Conservation (phyloP, 108 stramenopile species). For the Cyclostephanos tholiformis region DNA sequence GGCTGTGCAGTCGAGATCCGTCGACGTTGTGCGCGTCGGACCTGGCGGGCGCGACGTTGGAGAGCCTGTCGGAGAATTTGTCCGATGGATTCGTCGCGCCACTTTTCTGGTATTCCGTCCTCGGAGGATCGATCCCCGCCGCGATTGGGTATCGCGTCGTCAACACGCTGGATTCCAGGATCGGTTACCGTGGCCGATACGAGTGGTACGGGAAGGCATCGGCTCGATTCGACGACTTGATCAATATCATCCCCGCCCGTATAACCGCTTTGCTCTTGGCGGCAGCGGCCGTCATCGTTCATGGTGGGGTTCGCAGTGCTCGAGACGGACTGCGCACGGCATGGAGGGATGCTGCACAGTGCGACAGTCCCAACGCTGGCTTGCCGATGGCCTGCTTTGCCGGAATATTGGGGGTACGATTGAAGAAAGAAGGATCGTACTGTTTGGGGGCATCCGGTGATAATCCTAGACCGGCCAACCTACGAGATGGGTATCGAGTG, state of each 20-base stretch:
- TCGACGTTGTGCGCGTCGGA: conserved; percentile 37
- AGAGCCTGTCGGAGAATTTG: conserved; percentile 53
- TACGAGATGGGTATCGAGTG: conserved; percentile 40
- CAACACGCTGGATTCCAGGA: conserved; percentile 55
- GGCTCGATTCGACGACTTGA: conserved; percentile 53
- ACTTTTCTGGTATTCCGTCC: conserved; percentile 50
- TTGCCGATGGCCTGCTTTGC: conserved; percentile 62
- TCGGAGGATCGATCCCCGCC: conserved; percentile 39
- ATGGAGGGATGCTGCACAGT: conserved; percentile 35
- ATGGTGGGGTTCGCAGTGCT: conserved; percentile 1
- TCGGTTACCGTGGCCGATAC: conserved; percentile 53
- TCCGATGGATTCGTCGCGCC: conserved; percentile 55
- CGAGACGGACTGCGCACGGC: conserved; percentile 36
- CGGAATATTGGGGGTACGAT: conserved; percentile 43
- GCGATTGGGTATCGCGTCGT: conserved; percentile 51
- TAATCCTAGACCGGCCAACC: conserved; percentile 34
- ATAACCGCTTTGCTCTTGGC: conserved; percentile 41
- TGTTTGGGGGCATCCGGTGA: conserved; percentile 22
- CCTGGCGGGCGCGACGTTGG: conserved; percentile 45
- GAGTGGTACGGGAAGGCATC: conserved; percentile 56
- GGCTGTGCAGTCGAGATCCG: conserved; percentile 63
- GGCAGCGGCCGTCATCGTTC: conserved; percentile 15
- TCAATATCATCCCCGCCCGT: conserved; percentile 53
- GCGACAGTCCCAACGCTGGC: conserved; percentile 58
- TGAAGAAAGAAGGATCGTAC: conserved; percentile 48